Base-by-base conservation (phyloP, 2,329 filamentous ascomycete species). In the Calonectria hawksworthii region DNA sequence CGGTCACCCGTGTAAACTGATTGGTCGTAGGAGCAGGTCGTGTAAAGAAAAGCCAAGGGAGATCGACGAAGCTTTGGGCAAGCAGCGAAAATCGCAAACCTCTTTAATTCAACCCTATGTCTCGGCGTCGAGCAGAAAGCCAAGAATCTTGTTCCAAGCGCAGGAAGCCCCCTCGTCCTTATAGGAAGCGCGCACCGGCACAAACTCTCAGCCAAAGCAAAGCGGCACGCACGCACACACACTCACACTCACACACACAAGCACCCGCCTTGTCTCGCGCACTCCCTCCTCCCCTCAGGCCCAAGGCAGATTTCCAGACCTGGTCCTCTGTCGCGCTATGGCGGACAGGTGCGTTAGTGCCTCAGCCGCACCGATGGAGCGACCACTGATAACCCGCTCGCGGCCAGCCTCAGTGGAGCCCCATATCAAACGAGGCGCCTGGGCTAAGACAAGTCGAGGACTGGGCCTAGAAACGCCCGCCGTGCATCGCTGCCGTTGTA, bases 271-370 rank as follows among this genome's bases (percentile, higher is more conserved):
- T 34, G 52, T 32, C 54, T 47, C 69, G 34, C 23, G 51, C n/a
- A 61, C 41, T 28, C 54, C n/a, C n/a, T n/a, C n/a, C n/a, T n/a
- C n/a, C n/a, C n/a, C 23, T 68, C 52, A 70, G 72, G 44, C 76
- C 72, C 79, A 81, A 81, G 79, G 79, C 79, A 81, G 79, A 81
- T 77, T 78, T 64, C 72, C 34, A 66, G 65, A 69, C 77, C 44
- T 44, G 41, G 14, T 8, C 28, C 28, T 32, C 44, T 34, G 63
- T 47, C 38, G 36, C 54, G 69, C 69, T 36, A 72, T 75, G 77
- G 73, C 70, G 61, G 68, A 71, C 73, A 77, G 68, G 50, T 75
- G 77, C 79, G 68, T 75, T 80, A 80, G 79, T 73, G 79, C 63
- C 65, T 80, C 79, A 80, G 79, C 79, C 79, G 79, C 79, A 80